Evolutionary conservation across 345 rosid species (phyloP).

Genomic region (Punica granatum): DNA sequence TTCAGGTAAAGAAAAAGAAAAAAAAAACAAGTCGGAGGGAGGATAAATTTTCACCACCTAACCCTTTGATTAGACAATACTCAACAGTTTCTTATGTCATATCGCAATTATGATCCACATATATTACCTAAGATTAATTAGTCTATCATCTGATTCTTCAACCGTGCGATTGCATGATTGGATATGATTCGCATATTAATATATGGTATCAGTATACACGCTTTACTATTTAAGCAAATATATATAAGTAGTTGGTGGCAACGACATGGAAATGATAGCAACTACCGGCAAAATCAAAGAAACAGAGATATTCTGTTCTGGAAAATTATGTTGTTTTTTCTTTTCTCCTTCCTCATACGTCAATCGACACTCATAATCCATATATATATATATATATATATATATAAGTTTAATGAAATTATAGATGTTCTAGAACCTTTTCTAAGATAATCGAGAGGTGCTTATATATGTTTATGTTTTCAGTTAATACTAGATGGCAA

Average conservation of each 20-base stretch:
- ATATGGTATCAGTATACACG: no score
- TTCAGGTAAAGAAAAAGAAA: no score
- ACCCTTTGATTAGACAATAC: conserved; percentile 18
- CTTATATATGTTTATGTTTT: no score
- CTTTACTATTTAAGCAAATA: not conserved
- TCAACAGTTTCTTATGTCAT: conserved; percentile 29
- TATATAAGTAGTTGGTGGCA: conserved; percentile 15
- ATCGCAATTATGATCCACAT: conserved; percentile 5
- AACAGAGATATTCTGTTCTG: conserved; percentile 12
- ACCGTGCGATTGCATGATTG: conserved; percentile 1
- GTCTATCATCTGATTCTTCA: not conserved
- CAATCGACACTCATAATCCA: no score
- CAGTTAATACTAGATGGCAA: no score
- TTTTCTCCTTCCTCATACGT: no score
- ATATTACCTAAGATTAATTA: not conserved
- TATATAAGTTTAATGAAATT: no score
- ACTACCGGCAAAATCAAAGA: conserved; percentile 28
- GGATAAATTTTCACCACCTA: conserved; percentile 26
- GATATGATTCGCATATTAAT: no score
- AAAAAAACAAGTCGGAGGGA: no score
- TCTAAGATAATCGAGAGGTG: no score
- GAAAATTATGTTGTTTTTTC: not conserved
- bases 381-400: no score
- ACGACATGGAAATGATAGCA: conserved; percentile 23
- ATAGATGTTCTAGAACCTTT: no score